phyloP scores from a whole-genome alignment of 1,284 basidiomycete species.

The Ustilago loliicola region DNA sequence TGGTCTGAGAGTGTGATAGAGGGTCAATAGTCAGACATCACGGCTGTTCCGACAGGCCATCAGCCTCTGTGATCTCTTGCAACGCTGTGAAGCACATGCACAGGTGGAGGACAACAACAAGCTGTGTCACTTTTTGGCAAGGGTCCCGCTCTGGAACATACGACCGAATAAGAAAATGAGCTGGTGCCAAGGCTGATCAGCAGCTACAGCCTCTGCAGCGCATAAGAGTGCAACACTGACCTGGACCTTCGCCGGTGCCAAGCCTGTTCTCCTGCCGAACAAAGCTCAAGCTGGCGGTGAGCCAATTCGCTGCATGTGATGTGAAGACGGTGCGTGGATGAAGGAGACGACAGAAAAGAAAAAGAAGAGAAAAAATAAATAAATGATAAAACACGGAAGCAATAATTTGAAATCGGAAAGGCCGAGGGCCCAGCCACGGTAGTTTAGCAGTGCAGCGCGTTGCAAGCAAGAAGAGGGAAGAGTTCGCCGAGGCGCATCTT shows the following conservation, averaged over 20 bases:
- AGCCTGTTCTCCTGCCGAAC: neutral
- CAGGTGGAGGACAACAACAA: neutral
- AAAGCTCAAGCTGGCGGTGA: neutral
- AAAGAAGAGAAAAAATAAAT: no score
- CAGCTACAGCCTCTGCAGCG: neutral
- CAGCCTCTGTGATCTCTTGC: neutral
- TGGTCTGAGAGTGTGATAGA: neutral
- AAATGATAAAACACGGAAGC: no score
- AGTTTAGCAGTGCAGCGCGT: no score
- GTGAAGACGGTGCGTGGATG: no score
- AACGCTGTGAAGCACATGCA: neutral
- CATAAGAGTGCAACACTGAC: neutral
- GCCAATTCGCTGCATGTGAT: no score
- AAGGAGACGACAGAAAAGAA: no score
- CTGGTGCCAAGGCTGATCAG: neutral
- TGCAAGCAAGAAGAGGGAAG: no score
- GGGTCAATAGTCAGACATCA: neutral
- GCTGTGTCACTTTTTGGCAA: neutral
- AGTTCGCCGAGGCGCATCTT: conserved; percentile 17
- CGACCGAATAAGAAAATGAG: neutral
- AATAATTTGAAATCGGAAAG: neutral
- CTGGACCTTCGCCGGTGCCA: neutral
- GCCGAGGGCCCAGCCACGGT: neutral
- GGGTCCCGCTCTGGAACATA: neutral
- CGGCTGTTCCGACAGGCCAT: neutral